A percentile compares a stretch with the other conserved stretches of the same genome.
phyloP scores from a whole-genome alignment of 305 asterid species.

The Rubia tinctorum region DNA sequence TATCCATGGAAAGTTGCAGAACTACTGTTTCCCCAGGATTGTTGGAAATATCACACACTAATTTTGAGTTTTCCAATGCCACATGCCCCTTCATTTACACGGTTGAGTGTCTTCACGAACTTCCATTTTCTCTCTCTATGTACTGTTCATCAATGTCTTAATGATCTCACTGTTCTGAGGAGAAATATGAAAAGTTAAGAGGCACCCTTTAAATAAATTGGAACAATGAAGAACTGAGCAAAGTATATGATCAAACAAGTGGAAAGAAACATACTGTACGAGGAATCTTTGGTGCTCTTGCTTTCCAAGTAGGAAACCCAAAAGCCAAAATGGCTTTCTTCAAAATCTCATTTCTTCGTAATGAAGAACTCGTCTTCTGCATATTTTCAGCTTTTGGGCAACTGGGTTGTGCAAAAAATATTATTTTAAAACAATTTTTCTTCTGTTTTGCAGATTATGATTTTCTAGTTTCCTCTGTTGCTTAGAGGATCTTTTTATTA shows the following conservation, averaged over 20 bases:
- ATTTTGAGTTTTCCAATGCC: no score
- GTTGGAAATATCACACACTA: not conserved
- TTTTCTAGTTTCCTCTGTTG: not conserved
- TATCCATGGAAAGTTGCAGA: no score
- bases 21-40: no score
- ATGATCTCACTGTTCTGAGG: not conserved
- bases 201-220: not conserved
- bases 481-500: not conserved
- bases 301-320: not conserved
- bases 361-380: slow-evolving; percentile 3
- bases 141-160: no score
- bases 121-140: no score
- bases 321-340: not conserved
- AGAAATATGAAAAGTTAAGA: not conserved
- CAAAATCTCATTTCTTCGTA: not conserved
- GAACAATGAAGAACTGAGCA: not conserved
- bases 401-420: not conserved
- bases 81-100: not conserved
- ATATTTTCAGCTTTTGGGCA: not conserved
- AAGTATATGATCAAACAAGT: not conserved
- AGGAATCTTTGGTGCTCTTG: not conserved
- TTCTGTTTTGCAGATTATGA: not conserved
- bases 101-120: not conserved
- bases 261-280: not conserved
- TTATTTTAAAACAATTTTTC: not conserved